phyloP scores from a whole-genome alignment of 805 yeast genomes.

The Wickerhamiella bombiphila region DNA sequence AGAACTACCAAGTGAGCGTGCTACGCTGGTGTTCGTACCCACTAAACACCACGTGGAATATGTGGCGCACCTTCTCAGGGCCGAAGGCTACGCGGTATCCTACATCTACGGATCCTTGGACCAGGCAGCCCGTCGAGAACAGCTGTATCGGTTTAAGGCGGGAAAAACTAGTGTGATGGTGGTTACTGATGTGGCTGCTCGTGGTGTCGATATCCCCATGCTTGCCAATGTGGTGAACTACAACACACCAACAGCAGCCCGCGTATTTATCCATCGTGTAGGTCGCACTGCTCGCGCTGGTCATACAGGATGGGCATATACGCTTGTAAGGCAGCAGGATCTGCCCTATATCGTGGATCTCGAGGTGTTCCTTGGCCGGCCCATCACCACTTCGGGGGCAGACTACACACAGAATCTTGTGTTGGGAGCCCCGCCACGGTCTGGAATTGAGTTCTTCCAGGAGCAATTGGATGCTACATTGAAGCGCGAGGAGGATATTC shows the following conservation, averaged over 20 bases:
- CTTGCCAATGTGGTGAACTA: slow-evolving; percentile 89
- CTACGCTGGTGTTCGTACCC: slow-evolving; percentile 90
- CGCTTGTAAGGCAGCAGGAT: slow-evolving; percentile 72
- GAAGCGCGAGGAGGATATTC: slow-evolving; percentile 44
- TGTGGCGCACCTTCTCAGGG: slow-evolving; percentile 50
- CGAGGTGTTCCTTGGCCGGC: slow-evolving; percentile 77
- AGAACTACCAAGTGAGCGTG: slow-evolving; percentile 66
- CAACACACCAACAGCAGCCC: slow-evolving; percentile 81
- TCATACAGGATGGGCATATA: slow-evolving; percentile 92
- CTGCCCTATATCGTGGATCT: slow-evolving; percentile 81
- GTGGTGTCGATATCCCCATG: slow-evolving; percentile 97
- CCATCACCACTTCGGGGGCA: slow-evolving; percentile 45
- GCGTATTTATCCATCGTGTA: slow-evolving; percentile 89
- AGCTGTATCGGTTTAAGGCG: slow-evolving; percentile 65
- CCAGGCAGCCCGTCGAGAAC: slow-evolving; percentile 86
- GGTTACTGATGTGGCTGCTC: slow-evolving; percentile 86
- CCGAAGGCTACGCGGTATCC: slow-evolving; percentile 74
- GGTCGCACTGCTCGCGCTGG: slow-evolving; percentile 99
- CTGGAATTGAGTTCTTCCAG: slow-evolving; percentile 49
- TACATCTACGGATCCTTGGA: slow-evolving; percentile 90
- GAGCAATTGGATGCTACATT: slow-evolving; percentile 57
- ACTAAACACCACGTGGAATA: slow-evolving; percentile 97
- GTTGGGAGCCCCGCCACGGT: slow-evolving; percentile 69
- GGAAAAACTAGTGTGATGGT: slow-evolving; percentile 80
- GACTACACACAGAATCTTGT: slow-evolving; percentile 64